Base-by-base conservation (phyloP, 139 green algal species). In the Chlorella sp. region DNA sequence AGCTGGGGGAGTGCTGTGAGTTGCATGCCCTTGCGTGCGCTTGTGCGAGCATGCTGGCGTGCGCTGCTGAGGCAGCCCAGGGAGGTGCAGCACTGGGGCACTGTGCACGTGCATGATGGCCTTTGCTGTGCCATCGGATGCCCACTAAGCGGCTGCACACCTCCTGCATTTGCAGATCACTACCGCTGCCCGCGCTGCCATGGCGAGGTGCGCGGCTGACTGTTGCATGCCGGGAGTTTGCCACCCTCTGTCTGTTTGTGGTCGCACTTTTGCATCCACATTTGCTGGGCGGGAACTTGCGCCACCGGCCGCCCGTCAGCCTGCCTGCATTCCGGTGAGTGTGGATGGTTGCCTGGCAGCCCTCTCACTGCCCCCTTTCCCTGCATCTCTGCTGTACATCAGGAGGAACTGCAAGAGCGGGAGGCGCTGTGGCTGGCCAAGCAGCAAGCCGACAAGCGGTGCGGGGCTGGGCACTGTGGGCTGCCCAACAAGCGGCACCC, bases 151-250 rank as follows among this genome's bases (percentile, higher is more conserved):
- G n/a, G n/a, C n/a, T n/a, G n/a, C n/a, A n/a, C 51, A 2, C 51
- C 51, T 26, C 51, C 51, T 60, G 9, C 8, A 8, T 16, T 24
- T 60, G 51, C 51, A 60, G 51, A 60, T 16, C 51, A 60, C 16
- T 60, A 83, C 41, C 44, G n/a, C 20, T 83, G 77, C 77, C 77
- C 77, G 0, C 40, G 40, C 28, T 83, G 58, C 60, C 77, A 83
- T 17, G 77, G 77, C 34, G 76, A 82, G 54, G 76, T 82, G 56
- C 51, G 76, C 34, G 3, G 30, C 0, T 75, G 38, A n/a, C 68
- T 24, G 51, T 24, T 2, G n/a, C n/a, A n/a, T n/a, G n/a, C n/a
- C n/a, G n/a, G n/a, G n/a, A n/a, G n/a, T n/a, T n/a, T n/a, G n/a
- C n/a, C n/a, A n/a, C n/a, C n/a, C n/a, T n/a, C 1, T 73, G 65